Percentiles rank a stretch among this genome's conserved stretches.
Evolutionary conservation across 1,284 basidiomycete species (phyloP).

Genomic region (Marasmius oreades): DNA sequence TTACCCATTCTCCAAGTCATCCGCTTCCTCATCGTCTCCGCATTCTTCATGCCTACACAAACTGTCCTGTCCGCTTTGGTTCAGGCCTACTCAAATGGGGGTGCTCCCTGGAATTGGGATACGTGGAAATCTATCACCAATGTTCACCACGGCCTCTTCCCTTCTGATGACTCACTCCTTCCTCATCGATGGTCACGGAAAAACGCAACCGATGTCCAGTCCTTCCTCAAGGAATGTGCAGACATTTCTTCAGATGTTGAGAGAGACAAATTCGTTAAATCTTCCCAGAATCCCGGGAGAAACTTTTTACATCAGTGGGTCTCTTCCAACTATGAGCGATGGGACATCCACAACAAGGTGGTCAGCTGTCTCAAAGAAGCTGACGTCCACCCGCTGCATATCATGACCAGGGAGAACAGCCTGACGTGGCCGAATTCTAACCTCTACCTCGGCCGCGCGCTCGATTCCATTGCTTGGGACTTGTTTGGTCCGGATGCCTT

Average conservation of each 20-base stretch:
- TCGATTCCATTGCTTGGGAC: conserved; percentile 19
- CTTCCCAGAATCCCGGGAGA: conserved; percentile 18
- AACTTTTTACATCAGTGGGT: conserved; percentile 18
- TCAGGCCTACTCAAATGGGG: conserved; percentile 10
- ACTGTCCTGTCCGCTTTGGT: conserved; percentile 15
- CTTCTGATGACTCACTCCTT: conserved; percentile 14
- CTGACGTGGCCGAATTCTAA: conserved; percentile 16
- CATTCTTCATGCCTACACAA: conserved; percentile 9
- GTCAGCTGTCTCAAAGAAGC: conserved; percentile 13
- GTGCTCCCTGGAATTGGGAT: conserved; percentile 21
- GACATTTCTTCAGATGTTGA: conserved; percentile 8
- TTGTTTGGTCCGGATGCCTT: conserved; percentile 22
- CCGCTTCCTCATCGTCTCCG: too few species aligned
- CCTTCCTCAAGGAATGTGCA: conserved; percentile 20
- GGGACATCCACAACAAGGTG: conserved; percentile 20
- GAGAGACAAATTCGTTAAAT: conserved; percentile 19
- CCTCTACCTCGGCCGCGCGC: conserved; percentile 15
- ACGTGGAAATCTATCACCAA: conserved; percentile 23
- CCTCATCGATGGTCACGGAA: conserved; percentile 18
- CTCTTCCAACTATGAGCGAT: conserved; percentile 14
- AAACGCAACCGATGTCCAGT: conserved; percentile 12
- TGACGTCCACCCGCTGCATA: conserved; percentile 18
- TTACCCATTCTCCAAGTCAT: too few species aligned
- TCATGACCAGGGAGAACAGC: conserved; percentile 1
- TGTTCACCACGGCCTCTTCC: conserved; percentile 22